Conservation (phyloP, 768 basidiomycete species). For the Boletus insuetus region DNA sequence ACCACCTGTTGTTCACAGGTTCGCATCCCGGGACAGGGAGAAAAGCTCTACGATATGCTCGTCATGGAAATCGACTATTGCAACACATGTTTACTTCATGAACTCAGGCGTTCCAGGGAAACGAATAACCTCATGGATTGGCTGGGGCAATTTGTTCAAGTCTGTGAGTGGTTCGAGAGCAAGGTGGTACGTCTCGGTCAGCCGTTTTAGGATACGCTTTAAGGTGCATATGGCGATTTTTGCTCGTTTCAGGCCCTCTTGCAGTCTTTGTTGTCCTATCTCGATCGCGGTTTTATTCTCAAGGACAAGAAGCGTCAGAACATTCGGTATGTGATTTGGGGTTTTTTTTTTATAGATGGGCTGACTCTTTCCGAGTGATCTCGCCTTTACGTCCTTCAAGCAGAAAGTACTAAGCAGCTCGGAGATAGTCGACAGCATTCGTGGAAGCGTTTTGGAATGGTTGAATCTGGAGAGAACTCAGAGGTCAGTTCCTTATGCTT, state of each 20-base stretch:
- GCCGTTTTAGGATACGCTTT: neutral
- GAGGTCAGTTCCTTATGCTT: constrained; percentile 22
- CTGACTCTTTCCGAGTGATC: constrained; percentile 36
- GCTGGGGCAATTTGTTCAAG: constrained; percentile 53
- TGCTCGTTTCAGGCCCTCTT: constrained; percentile 46
- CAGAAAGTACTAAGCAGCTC: constrained; percentile 49
- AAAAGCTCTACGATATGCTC: constrained; percentile 56
- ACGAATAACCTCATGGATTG: constrained; percentile 43
- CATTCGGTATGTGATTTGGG: constrained; percentile 44
- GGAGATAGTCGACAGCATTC: constrained; percentile 42
- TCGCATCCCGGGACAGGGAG: constrained; percentile 49
- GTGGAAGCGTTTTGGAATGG: constrained; percentile 48
- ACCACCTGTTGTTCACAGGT: constrained; percentile 56
- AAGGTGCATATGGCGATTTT: constrained; percentile 1
- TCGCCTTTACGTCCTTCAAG: constrained; percentile 57
- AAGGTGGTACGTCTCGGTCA: constrained; percentile 50
- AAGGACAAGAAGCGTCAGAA: constrained; percentile 36
- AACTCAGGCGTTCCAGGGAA: constrained; percentile 30
- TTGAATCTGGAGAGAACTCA: constrained; percentile 51
- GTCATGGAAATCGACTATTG: constrained; percentile 60
- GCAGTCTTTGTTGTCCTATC: constrained; percentile 61
- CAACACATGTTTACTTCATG: constrained; percentile 38
- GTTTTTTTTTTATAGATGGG: too few relatives aligned
- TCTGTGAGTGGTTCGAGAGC: constrained; percentile 62
- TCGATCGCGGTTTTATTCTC: constrained; percentile 65